These are phyloP conservation scores for Neurospora intermedia DNA, from an alignment of 495 filamentous ascomycete species.

Conservation along the genomic window DNA sequence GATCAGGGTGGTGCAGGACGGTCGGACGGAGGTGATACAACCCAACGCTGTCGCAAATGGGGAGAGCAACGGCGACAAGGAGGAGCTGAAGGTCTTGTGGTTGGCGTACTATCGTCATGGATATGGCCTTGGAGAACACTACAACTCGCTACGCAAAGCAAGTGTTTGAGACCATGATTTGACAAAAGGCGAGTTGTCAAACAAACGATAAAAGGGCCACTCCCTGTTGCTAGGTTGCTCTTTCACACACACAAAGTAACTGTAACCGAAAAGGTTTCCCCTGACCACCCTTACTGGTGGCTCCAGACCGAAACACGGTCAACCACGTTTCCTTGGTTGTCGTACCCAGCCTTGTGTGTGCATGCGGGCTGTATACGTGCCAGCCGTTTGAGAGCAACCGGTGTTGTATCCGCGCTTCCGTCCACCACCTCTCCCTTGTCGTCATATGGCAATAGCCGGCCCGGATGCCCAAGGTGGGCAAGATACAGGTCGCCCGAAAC, in stretches of 20 bases:
- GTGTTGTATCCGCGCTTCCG: constrained; percentile 10
- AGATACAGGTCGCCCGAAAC: constrained; percentile 52
- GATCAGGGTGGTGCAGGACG: constrained; percentile 81
- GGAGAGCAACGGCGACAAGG: constrained; percentile 10
- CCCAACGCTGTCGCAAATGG: constrained; percentile 27
- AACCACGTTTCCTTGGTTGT: constrained; percentile 40
- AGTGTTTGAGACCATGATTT: constrained; percentile 11
- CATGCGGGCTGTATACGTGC: constrained; percentile 54
- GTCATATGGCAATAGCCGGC: constrained; percentile 52
- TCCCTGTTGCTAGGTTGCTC: background rate
- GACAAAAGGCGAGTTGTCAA: background rate
- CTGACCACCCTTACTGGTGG: background rate
- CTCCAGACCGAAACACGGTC: constrained; percentile 50
- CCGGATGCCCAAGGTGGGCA: constrained; percentile 54
- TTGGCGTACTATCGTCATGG: constrained; percentile 89
- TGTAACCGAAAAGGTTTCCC: background rate
- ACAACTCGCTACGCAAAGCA: constrained; percentile 68
- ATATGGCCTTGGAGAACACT: constrained; percentile 92
- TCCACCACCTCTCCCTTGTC: constrained; percentile 39
- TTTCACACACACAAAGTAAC: background rate
- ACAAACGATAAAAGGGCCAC: background rate
- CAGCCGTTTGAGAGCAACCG: constrained; percentile 46
- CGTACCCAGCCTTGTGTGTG: constrained; percentile 49
- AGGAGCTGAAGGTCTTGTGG: constrained; percentile 51
- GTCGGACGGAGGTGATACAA: constrained; percentile 63